Conservation (phyloP, 2,329 filamentous ascomycete genomes). For the Fusarium camptoceras region DNA sequence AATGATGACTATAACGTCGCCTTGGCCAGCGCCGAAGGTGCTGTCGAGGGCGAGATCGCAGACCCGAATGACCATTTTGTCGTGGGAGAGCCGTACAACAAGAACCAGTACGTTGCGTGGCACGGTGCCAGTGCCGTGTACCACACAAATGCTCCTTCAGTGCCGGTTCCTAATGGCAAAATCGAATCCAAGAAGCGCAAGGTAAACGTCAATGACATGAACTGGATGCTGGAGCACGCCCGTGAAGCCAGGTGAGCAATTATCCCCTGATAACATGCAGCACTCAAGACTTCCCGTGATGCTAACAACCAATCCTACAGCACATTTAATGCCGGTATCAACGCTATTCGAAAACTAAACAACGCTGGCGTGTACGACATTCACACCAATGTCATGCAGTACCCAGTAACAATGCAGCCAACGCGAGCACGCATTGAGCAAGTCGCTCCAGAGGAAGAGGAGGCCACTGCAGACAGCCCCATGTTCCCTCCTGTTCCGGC, state of each 20-base stretch:
- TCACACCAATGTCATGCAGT: conserved; percentile 93
- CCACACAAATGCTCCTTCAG: conserved; percentile 81
- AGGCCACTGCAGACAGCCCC: conserved; percentile 47
- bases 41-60: conserved; percentile 87
- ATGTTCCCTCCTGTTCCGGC: conserved; percentile 62
- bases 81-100: conserved; percentile 89
- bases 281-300: background rate
- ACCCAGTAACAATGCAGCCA: conserved; percentile 88
- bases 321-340: conserved; percentile 83
- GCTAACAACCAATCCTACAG: conserved; percentile 59
- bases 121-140: conserved; percentile 97
- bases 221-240: conserved; percentile 97
- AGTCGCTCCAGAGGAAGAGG: conserved; percentile 61
- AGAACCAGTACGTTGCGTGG: conserved; percentile 99
- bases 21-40: conserved; percentile 79
- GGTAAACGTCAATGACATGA: conserved; percentile 89
- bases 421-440: conserved; percentile 87
- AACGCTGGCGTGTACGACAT: conserved; percentile 87
- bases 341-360: conserved; percentile 75
- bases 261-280: background rate
- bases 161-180: conserved; percentile 82
- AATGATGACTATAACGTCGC: conserved; percentile 90
- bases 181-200: conserved; percentile 84
- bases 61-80: conserved; percentile 88
- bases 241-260: conserved; percentile 82